A percentile compares a stretch with the other conserved stretches of the same genome.
Conservation (phyloP, 257 asterid genomes). For the Solanum appendiculatum region DNA sequence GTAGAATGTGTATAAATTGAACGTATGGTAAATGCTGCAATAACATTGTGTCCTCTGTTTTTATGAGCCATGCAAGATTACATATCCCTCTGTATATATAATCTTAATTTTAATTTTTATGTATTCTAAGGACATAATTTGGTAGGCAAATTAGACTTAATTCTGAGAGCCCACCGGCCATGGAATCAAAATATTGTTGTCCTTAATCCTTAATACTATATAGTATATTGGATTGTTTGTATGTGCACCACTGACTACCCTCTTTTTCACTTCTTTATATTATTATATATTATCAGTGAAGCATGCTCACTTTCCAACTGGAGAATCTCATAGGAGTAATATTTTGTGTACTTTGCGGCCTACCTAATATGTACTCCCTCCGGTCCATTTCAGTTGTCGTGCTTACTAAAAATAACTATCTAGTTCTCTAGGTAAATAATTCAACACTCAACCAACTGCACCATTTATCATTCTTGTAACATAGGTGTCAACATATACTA, state of each 20-base stretch:
- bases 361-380: not conserved
- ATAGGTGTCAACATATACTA: not conserved
- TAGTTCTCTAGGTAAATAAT: not conserved
- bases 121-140: not conserved
- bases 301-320: constrained; percentile 18
- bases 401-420: too few species aligned
- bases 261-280: not conserved
- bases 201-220: not conserved
- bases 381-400: not conserved
- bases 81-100: not conserved
- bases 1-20: not conserved
- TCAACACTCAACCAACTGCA: not conserved
- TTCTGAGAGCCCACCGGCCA: constrained; percentile 11
- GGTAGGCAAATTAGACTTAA: not conserved
- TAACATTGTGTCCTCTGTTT: not conserved
- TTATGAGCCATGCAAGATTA: not conserved
- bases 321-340: constrained; percentile 6
- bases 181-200: not conserved
- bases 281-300: constrained; percentile 4
- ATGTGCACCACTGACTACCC: not conserved
- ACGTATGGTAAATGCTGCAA: not conserved
- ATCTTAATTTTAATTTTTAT: not conserved
- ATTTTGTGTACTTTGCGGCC: constrained; percentile 8
- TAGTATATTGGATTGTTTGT: not conserved
- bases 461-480: not conserved